Conservation (phyloP, 352 stramenopile species). For the Thalassiosira exigua region DNA sequence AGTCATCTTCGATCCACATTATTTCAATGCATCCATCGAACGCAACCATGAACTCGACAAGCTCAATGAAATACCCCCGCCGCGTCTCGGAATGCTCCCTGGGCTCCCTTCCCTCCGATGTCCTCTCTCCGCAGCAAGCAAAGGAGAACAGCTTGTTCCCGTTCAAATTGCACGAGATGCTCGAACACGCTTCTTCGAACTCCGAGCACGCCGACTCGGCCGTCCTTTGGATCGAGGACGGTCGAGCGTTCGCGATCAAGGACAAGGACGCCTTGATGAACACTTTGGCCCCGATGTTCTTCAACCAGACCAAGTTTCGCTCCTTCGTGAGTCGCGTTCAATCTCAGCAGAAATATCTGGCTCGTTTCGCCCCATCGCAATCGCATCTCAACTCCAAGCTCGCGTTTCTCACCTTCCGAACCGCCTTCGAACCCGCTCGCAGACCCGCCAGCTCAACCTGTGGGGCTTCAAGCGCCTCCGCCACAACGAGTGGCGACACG, state of each 20-base stretch:
- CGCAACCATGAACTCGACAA: too few species aligned
- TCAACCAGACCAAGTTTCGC: constrained; percentile 69
- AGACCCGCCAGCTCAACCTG: constrained; percentile 15
- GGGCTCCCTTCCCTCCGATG: neutral
- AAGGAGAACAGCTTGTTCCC: constrained; percentile 30
- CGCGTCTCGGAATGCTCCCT: too few species aligned
- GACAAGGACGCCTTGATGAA: constrained; percentile 58
- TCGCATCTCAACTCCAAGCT: too few species aligned
- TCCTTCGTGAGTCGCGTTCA: constrained; percentile 58
- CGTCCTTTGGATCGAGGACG: constrained; percentile 55
- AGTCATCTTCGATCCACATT: too few species aligned
- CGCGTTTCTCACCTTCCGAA: neutral
- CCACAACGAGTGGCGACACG: neutral
- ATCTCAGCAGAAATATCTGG: neutral
- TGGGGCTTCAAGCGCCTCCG: neutral
- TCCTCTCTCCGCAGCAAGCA: neutral
- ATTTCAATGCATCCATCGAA: too few species aligned
- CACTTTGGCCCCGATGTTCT: constrained; percentile 65
- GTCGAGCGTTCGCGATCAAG: constrained; percentile 57
- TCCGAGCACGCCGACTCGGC: constrained; percentile 6
- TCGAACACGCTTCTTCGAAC: constrained; percentile 16
- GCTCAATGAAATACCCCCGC: too few species aligned
- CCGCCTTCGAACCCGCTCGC: neutral
- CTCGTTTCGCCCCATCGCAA: too few species aligned
- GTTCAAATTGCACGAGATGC: constrained; percentile 50